phyloP scores from a whole-genome alignment of 768 basidiomycete species.

The Leccinellum albellum region DNA sequence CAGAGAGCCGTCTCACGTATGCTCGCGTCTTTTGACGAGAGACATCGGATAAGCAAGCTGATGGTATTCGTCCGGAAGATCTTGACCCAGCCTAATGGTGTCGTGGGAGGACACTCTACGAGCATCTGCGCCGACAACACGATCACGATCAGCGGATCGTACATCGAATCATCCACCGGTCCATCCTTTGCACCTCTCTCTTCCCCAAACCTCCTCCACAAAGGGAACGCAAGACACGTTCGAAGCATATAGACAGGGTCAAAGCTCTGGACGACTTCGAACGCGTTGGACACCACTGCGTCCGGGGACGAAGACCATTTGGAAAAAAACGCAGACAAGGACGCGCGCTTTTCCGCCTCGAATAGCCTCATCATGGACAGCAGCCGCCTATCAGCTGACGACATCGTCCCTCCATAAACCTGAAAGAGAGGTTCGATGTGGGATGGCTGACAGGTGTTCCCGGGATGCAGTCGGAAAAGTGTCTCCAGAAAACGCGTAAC shows the following conservation, averaged over 20 bases:
- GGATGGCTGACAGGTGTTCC: slow-evolving; percentile 76
- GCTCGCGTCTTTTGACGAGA: slow-evolving; percentile 48
- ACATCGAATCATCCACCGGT: slow-evolving; percentile 43
- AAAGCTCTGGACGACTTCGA: slow-evolving; percentile 60
- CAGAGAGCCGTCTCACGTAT: slow-evolving; percentile 60
- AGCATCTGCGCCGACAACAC: slow-evolving; percentile 65
- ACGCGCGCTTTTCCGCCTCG: slow-evolving; percentile 63
- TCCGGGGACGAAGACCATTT: slow-evolving; percentile 58
- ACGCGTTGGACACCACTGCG: slow-evolving; percentile 39
- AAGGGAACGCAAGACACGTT: slow-evolving; percentile 70
- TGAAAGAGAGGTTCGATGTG: slow-evolving; percentile 75
- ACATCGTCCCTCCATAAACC: slow-evolving; percentile 75
- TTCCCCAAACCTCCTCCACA: slow-evolving; percentile 51
- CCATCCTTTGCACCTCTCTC: slow-evolving; percentile 24
- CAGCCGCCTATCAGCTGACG: slow-evolving; percentile 55
- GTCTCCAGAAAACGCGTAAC: slow-evolving; percentile 55
- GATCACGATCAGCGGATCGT: slow-evolving; percentile 79
- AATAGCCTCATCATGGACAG: slow-evolving; percentile 78
- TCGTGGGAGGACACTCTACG: slow-evolving; percentile 51
- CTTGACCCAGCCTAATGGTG: slow-evolving; percentile 74
- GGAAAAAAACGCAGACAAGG: slow-evolving; percentile 58
- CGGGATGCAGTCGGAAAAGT: slow-evolving; percentile 74
- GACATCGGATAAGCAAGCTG: slow-evolving; percentile 48
- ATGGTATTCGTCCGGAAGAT: slow-evolving; percentile 69
- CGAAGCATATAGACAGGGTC: slow-evolving; percentile 67